Base-by-base conservation (phyloP, 495 filamentous ascomycete species). In the Tirmania nivea region DNA sequence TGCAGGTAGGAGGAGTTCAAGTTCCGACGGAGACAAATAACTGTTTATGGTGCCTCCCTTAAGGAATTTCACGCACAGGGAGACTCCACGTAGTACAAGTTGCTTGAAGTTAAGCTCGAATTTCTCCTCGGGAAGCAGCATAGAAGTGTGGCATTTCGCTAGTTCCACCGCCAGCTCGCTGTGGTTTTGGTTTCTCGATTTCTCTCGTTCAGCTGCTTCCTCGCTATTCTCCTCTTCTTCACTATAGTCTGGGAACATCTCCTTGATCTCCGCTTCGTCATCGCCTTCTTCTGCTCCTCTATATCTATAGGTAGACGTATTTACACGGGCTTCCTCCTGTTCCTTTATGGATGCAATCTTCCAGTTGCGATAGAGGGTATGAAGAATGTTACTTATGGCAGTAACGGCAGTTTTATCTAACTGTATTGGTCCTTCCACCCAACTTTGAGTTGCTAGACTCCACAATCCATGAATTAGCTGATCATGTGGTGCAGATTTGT, bases 181-280 rank as follows among this genome's bases (percentile, higher is more conserved):
- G 19, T 73, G 70, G 49, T 73, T 67, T 56, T 61, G 51, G 2
- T 51, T 51, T 64, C 55, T 45, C 42, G 64, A 50, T 49, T 54
- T 50, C 52, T 60, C 17, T 58, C 54, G 48, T 21, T 54, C 52
- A 45, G 55, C 62, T 17, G 48, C 16, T 19, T 50, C 21, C n/a
- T 50, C 48, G 17, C 49, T 35, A 47, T 70, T 57, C 7, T 67
- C 67, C 1, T 66, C 57, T 0, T 65, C 67, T 8, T 69, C 71
- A 16, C 84, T 79, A 54, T 79, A 90, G 14, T 74, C 76, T 7
- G 89, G 88, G 67, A 97, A 96, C 36, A 95, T 70, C 53, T 78
- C 71, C 19, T 79, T 68, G 36, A 94, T 76, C 47, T 87, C 85
- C 51, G 80, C 73, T 60, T 86, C 78, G 51, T 84, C 79, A n/a